A percentile compares a stretch with the other conserved stretches of the same genome.
Conservation (phyloP, 805 yeast species). For the Priceomyces melissophilus region DNA sequence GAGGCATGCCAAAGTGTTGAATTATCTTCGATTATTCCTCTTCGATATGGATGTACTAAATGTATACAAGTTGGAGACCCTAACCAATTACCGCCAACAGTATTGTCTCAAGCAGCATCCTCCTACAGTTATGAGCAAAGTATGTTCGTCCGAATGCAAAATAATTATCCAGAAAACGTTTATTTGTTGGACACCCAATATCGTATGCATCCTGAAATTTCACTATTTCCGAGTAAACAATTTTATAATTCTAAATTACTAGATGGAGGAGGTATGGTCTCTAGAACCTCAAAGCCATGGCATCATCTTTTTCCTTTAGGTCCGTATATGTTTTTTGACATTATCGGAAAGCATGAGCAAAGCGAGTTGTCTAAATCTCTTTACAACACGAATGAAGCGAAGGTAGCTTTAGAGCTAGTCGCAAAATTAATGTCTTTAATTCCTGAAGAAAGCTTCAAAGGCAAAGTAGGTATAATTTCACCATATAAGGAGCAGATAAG, state of each 20-base stretch:
- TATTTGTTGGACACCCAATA: conserved; percentile 85
- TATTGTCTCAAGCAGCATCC: conserved; percentile 84
- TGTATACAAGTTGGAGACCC: conserved; percentile 99
- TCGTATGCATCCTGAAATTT: conserved; percentile 95
- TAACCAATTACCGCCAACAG: conserved; percentile 96
- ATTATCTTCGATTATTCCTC: conserved; percentile 83
- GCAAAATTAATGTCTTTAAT: conserved; percentile 47
- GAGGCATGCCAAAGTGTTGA: conserved; percentile 99
- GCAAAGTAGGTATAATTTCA: conserved; percentile 84
- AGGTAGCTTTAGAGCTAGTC: conserved; percentile 64
- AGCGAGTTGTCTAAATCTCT: conserved; percentile 66
- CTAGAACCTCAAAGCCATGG: conserved; percentile 67
- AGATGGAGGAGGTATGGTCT: conserved; percentile 76
- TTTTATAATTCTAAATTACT: conserved; percentile 71
- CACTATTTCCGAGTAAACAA: conserved; percentile 78
- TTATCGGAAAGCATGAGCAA: conserved; percentile 58
- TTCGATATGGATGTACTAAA: conserved; percentile 82
- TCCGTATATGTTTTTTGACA: conserved; percentile 80
- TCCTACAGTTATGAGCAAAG: conserved; percentile 81
- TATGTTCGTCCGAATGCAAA: conserved; percentile 90
- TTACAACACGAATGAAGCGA: conserved; percentile 68
- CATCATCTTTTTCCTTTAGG: conserved; percentile 54
- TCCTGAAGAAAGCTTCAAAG: conserved; percentile 55
- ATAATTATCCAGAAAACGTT: conserved; percentile 54
- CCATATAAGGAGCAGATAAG: conserved; percentile 90